Percentiles rank a stretch among this genome's conserved stretches.
These are phyloP conservation scores for Cucumis melo DNA, from an alignment of 306 rosid genomes.

Conservation along the genomic window DNA sequence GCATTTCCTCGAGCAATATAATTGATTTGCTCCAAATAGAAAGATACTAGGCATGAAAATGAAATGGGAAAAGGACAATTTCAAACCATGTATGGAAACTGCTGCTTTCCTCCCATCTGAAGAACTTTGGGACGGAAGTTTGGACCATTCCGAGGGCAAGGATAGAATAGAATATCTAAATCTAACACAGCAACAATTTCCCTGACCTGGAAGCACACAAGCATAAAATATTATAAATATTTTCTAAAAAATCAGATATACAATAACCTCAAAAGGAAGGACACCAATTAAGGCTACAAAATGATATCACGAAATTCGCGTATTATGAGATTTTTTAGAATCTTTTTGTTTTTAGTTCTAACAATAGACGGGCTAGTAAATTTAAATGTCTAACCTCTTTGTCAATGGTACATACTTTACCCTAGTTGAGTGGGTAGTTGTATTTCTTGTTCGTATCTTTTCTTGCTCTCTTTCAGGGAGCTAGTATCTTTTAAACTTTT, in stretches of 20 bases:
- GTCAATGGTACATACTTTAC: no score
- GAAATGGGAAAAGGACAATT: not conserved
- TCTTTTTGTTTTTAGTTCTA: no score
- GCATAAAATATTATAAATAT: not conserved
- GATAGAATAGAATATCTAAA: constrained; percentile 85
- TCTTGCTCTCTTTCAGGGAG: no score
- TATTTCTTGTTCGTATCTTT: no score
- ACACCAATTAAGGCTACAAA: not conserved
- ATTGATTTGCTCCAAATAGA: not conserved
- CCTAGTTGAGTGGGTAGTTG: no score
- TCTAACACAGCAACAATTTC: constrained; percentile 89
- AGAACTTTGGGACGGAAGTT: constrained; percentile 78
- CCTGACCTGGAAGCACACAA: constrained; percentile 50
- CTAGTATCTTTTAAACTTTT: no score
- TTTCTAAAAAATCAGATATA: not conserved
- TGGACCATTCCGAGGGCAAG: constrained; percentile 86
- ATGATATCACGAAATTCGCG: not conserved
- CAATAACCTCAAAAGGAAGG: not conserved
- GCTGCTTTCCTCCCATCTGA: constrained; percentile 86
- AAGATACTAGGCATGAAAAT: not conserved
- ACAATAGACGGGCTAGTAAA: no score
- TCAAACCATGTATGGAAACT: constrained; percentile 91
- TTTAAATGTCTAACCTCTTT: no score
- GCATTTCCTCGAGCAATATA: not conserved
- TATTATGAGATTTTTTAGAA: not conserved